Base-by-base conservation (phyloP, 2,329 filamentous ascomycete species). In the Colletotrichum zoysiae region DNA sequence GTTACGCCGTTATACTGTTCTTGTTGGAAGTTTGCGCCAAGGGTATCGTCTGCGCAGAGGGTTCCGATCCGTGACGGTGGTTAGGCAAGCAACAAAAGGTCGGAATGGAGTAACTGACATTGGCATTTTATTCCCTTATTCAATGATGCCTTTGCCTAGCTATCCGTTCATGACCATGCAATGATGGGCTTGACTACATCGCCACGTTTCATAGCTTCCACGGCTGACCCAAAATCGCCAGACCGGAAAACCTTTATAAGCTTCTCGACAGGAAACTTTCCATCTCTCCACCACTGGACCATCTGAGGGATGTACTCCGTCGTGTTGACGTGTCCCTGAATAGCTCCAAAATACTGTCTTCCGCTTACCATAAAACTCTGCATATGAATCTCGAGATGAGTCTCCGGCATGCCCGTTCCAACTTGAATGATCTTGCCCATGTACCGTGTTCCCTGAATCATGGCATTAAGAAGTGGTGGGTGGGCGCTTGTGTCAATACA, bases 401-500 rank as follows among this genome's bases (percentile, higher is more conserved):
- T 79, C 2, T 84, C 82, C 2, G 83, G 80, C 51, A 83, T 82
- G 6, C 86, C 81, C 0, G 83, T 83, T 0, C 87, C 86, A 23
- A 88, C 84, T 74, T 87, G 84, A 7, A 88, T 81, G 35, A 87
- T 80, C 71, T 84, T 84, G 1, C 86, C 87, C 68, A 81, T 81
- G 40, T 82, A 82, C 16, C 83, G 78, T 6, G 85, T 81, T 44
- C 81, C 81, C 2, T 83, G 79, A 2, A 87, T 72, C 1, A 81
- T 82, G 4, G 83, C 82, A 11, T 82, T 78, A 20, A 87, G 23
- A 1, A 72, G 26, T 77, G 67, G 87, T 71, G 50, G 81, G 70
- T 48, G 82, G 0, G 85, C 87, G 1, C 85, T 88, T 0, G 86
- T 87, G 65, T 89, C 87, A 62, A 89, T 80, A 5, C 81, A 81